These are phyloP conservation scores for Didymellaceae sp. DNA, from an alignment of 2,329 filamentous ascomycete genomes.

Conservation along the genomic window DNA sequence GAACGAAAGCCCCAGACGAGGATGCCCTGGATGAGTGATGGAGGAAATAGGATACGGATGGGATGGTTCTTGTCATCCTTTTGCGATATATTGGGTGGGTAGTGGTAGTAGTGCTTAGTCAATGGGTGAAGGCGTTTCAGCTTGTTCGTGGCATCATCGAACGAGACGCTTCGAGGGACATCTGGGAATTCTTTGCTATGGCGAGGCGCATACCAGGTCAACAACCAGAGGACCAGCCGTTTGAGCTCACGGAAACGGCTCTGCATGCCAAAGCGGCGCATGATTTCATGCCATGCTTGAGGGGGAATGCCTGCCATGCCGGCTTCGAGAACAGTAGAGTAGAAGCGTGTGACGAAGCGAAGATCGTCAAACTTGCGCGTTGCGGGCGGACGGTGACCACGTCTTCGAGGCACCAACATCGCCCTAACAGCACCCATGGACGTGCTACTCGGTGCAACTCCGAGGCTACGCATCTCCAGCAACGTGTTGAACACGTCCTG, in stretches of 20 bases:
- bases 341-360: constrained; percentile 56
- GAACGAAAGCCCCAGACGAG: constrained; percentile 46
- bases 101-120: constrained; percentile 26
- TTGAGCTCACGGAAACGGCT: constrained; percentile 60
- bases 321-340: constrained; percentile 56
- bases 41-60: constrained; percentile 34
- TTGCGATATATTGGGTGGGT: constrained; percentile 17
- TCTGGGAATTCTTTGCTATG: constrained; percentile 22
- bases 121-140: constrained; percentile 24
- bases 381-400: constrained; percentile 44
- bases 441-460: constrained; percentile 50
- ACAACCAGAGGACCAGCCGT: constrained; percentile 60
- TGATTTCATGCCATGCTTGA: constrained; percentile 62
- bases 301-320: constrained; percentile 52
- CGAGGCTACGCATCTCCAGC: constrained; percentile 58
- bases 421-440: constrained; percentile 53
- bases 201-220: constrained; percentile 47
- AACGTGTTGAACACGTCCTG: constrained; percentile 44
- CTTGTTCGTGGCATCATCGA: constrained; percentile 27
- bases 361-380: constrained; percentile 45
- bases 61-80: constrained; percentile 27
- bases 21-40: constrained; percentile 36
- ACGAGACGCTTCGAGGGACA: constrained; percentile 32
- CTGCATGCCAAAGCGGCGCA: constrained; percentile 66
- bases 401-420: constrained; percentile 49